Conservation (phyloP, 2,329 filamentous ascomycete genomes). For the Epichloe amarillans region DNA sequence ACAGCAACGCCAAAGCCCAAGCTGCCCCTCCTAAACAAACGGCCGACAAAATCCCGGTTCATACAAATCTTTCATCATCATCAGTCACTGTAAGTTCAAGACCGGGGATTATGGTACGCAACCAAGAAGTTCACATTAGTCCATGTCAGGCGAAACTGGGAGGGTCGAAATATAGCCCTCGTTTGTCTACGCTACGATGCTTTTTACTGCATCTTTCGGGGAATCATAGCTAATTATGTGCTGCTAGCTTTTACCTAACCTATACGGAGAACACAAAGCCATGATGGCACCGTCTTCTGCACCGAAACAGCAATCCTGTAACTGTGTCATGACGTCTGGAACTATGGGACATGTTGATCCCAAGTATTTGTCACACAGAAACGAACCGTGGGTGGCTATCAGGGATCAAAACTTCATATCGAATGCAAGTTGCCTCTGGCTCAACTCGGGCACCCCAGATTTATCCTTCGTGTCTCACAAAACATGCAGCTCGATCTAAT, state of each 20-base stretch:
- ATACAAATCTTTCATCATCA: background rate
- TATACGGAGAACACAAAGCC: background rate
- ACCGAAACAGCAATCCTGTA: constrained; percentile 42
- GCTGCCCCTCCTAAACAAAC: background rate
- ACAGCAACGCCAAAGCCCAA: background rate
- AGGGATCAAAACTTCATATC: constrained; percentile 53
- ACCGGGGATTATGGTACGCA: background rate
- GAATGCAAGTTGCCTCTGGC: constrained; percentile 33
- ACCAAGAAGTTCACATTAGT: background rate
- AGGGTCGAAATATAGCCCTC: background rate
- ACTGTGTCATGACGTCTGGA: constrained; percentile 63
- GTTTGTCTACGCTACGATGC: background rate
- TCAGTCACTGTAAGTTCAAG: background rate
- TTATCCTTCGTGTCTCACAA: background rate
- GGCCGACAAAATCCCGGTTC: background rate
- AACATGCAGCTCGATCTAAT: constrained; percentile 49
- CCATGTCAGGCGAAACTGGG: background rate
- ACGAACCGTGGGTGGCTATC: constrained; percentile 63
- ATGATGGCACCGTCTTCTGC: constrained; percentile 34
- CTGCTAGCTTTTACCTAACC: background rate
- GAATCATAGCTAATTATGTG: background rate
- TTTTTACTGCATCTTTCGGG: background rate
- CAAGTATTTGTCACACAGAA: constrained; percentile 55
- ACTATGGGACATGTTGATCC: constrained; percentile 57
- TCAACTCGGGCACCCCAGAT: background rate